These are phyloP conservation scores for Jackrogersella multiformis DNA, from an alignment of 495 filamentous ascomycete genomes.

Conservation along the genomic window DNA sequence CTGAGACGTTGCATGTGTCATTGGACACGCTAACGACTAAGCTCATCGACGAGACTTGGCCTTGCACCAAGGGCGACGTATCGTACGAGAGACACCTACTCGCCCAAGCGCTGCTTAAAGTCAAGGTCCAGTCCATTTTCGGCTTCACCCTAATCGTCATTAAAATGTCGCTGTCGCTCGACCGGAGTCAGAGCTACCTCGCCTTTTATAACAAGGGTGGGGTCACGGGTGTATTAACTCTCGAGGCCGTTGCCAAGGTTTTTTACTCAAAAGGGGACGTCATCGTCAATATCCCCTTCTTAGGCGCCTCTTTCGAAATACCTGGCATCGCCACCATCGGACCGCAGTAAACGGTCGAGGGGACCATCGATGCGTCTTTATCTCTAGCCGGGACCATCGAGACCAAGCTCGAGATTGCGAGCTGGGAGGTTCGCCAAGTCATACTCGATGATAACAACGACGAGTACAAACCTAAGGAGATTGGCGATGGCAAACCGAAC, in stretches of 20 bases:
- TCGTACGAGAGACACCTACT: conserved; percentile 5
- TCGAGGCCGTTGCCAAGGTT: conserved; percentile 32
- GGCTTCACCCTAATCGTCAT: conserved; percentile 43
- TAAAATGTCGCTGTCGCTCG: background rate
- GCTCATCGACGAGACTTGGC: conserved; percentile 31
- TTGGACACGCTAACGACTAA: conserved; percentile 20
- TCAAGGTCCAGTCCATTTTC: conserved; percentile 38
- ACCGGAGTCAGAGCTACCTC: conserved; percentile 42
- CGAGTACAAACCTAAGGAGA: no score
- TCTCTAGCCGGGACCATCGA: conserved; percentile 1
- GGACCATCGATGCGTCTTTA: conserved; percentile 27
- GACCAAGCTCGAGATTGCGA: background rate
- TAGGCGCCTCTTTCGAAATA: conserved; percentile 45
- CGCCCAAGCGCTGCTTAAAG: conserved; percentile 35
- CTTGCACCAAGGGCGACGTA: conserved; percentile 3
- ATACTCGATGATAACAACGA: no score
- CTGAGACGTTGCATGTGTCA: conserved; percentile 34
- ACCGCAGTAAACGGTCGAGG: conserved; percentile 45
- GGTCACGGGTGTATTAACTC: conserved; percentile 34
- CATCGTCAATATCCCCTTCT: conserved; percentile 3
- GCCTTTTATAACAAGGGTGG: conserved; percentile 46
- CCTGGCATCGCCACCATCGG: conserved; percentile 51
- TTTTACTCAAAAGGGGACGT: conserved; percentile 25
- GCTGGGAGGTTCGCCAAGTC: conserved; percentile 9
- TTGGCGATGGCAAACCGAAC: no score